Evolutionary conservation across 2,329 filamentous ascomycete genomes (phyloP).

Genomic region (Metarhizium rileyi): DNA sequence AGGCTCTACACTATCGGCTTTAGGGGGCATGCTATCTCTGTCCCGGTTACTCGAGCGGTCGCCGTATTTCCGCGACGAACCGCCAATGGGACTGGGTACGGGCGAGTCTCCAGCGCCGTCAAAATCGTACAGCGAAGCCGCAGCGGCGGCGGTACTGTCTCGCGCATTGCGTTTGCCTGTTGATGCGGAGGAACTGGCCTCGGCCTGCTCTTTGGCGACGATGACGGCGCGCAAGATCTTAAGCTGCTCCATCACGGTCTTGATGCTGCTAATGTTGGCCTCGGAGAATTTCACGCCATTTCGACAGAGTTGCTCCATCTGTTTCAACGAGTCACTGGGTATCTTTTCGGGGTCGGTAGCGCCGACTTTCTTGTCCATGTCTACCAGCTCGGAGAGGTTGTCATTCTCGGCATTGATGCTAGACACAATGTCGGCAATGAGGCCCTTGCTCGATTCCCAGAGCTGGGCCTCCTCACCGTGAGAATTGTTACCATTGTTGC

Average conservation of each 20-base stretch:
- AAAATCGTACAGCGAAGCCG: constrained; percentile 33
- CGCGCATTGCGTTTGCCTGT: constrained; percentile 14
- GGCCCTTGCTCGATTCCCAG: constrained; percentile 31
- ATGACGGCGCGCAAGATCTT: constrained; percentile 33
- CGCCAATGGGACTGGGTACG: constrained; percentile 32
- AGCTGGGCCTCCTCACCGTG: constrained; percentile 35
- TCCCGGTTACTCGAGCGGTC: constrained; percentile 29
- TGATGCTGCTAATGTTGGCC: constrained; percentile 25
- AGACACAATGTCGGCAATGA: constrained; percentile 28
- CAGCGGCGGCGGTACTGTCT: constrained; percentile 13
- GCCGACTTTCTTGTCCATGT: constrained; percentile 31
- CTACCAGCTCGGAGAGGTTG: constrained; percentile 28
- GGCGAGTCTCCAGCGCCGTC: constrained; percentile 35
- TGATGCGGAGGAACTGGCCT: constrained; percentile 16
- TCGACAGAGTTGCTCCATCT: constrained; percentile 34
- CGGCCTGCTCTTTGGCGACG: constrained; percentile 32
- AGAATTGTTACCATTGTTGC: constrained; percentile 29
- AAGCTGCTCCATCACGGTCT: constrained; percentile 31
- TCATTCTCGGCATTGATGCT: constrained; percentile 34
- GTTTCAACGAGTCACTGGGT: constrained; percentile 26
- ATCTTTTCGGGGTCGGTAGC: constrained; percentile 28
- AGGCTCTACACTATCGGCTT: constrained; percentile 47
- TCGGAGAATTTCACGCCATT: constrained; percentile 32
- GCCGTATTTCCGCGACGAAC: constrained; percentile 25
- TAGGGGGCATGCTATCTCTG: constrained; percentile 44